Percentiles rank a stretch among this genome's conserved stretches.
phyloP scores from a whole-genome alignment of 2,329 filamentous ascomycete genomes.

The Diplodia scrobiculata region DNA sequence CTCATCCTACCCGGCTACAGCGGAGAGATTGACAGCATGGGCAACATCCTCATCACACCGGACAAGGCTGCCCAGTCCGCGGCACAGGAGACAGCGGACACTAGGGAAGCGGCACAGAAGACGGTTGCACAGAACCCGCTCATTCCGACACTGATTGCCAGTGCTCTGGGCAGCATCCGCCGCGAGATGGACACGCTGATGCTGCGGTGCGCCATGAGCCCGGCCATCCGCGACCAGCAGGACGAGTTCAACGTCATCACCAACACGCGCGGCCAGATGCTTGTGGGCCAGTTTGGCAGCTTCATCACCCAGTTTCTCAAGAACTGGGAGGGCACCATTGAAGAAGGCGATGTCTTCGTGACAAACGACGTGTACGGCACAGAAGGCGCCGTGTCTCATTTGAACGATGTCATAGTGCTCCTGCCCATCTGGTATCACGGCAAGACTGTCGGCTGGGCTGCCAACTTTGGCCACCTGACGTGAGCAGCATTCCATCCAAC shows the following conservation, averaged over 20 bases:
- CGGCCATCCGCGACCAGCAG: constrained; percentile 55
- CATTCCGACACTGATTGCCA: constrained; percentile 50
- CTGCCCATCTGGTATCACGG: constrained; percentile 53
- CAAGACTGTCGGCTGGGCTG: constrained; percentile 53
- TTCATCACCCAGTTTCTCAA: constrained; percentile 54
- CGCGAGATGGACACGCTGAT: constrained; percentile 57
- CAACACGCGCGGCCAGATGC: constrained; percentile 53
- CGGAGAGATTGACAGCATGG: constrained; percentile 52
- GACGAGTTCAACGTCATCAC: constrained; percentile 59
- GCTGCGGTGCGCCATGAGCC: constrained; percentile 56
- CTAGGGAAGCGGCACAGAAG: constrained; percentile 43
- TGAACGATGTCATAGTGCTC: constrained; percentile 56
- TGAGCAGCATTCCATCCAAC: constrained; percentile 34
- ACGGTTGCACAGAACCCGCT: constrained; percentile 47
- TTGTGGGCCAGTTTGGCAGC: constrained; percentile 56
- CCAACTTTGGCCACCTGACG: constrained; percentile 56
- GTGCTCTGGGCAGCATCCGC: constrained; percentile 52
- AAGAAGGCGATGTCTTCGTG: constrained; percentile 55
- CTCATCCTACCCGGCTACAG: constrained; percentile 53
- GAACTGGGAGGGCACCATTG: constrained; percentile 52
- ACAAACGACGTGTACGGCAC: constrained; percentile 57
- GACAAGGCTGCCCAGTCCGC: constrained; percentile 34
- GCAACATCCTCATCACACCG: constrained; percentile 54
- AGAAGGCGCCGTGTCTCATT: constrained; percentile 53
- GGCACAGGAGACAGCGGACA: constrained; percentile 39